Conservation (phyloP, 1,284 basidiomycete genomes). For the Melampsora occidentalis region DNA sequence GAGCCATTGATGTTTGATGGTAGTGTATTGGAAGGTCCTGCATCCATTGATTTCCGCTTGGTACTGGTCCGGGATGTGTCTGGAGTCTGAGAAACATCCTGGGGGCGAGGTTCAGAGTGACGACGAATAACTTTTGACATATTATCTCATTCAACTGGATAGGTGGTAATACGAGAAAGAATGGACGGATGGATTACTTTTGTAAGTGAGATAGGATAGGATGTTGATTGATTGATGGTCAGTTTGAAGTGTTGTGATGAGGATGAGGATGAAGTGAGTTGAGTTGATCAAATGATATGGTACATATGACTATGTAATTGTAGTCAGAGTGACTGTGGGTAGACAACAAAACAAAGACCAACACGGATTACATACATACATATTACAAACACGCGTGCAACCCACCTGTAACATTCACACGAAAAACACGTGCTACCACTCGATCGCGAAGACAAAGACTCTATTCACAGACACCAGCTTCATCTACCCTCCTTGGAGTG, state of each 20-base stretch:
- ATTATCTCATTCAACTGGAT: neutral
- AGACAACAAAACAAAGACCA: neutral
- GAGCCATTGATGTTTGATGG: neutral
- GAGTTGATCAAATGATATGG: neutral
- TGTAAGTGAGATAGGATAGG: too few species aligned
- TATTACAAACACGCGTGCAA: too few species aligned
- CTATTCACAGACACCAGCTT: too few species aligned
- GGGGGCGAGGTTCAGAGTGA: neutral
- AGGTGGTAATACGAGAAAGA: too few species aligned
- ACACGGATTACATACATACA: too few species aligned
- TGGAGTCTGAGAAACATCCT: neutral
- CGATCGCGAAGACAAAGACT: too few species aligned
- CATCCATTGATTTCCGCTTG: slow-evolving; percentile 1
- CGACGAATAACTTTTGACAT: slow-evolving; percentile 8
- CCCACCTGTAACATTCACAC: too few species aligned
- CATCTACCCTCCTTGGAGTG: too few species aligned
- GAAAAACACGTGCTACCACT: too few species aligned
- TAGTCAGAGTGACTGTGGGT: neutral
- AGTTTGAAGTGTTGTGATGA: neutral
- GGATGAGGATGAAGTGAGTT: neutral
- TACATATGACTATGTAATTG: neutral
- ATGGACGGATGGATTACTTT: too few species aligned
- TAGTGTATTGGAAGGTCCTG: neutral
- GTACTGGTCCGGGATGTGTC: neutral
- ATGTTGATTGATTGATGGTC: too few species aligned